Percentiles rank a stretch among this genome's conserved stretches.
These are phyloP conservation scores for Zalaria obscura DNA, from an alignment of 2,329 filamentous ascomycete genomes.

Conservation along the genomic window DNA sequence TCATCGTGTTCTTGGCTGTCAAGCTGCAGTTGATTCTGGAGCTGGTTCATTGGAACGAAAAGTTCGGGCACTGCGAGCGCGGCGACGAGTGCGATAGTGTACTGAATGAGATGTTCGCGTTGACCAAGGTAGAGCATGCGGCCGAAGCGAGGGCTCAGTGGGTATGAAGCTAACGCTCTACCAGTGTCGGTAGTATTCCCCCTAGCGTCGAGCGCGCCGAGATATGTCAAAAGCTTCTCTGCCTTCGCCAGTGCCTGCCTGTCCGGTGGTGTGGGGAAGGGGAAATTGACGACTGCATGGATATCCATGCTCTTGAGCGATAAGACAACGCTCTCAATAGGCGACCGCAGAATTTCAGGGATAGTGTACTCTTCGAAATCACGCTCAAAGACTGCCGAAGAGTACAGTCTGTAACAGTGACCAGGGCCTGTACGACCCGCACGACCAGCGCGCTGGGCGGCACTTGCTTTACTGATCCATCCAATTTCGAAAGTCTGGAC, in stretches of 20 bases:
- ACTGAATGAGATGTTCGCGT: constrained; percentile 65
- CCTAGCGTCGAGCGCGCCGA: constrained; percentile 55
- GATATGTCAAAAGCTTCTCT: constrained; percentile 72
- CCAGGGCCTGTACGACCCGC: constrained; percentile 90
- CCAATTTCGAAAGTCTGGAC: constrained; percentile 92
- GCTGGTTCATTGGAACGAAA: constrained; percentile 67
- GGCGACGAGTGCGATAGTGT: constrained; percentile 78
- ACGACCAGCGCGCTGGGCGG: constrained; percentile 80
- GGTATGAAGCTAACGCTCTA: constrained; percentile 73
- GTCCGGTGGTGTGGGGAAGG: constrained; percentile 84
- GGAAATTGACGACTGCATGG: constrained; percentile 82
- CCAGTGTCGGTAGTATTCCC: constrained; percentile 71
- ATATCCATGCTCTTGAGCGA: constrained; percentile 93
- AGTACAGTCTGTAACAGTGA: constrained; percentile 91
- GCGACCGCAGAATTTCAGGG: constrained; percentile 80
- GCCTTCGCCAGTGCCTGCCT: constrained; percentile 62
- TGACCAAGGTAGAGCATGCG: constrained; percentile 85
- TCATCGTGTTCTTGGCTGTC: constrained; percentile 27
- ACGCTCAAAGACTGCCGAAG: constrained; percentile 81
- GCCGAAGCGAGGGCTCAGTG: constrained; percentile 77
- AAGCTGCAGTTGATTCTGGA: constrained; percentile 30
- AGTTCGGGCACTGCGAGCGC: constrained; percentile 78
- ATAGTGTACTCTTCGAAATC: constrained; percentile 77
- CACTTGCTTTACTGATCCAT: constrained; percentile 96
- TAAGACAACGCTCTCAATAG: constrained; percentile 77